phyloP scores from a whole-genome alignment of 768 basidiomycete species.

The Multifurca ochricompacta region DNA sequence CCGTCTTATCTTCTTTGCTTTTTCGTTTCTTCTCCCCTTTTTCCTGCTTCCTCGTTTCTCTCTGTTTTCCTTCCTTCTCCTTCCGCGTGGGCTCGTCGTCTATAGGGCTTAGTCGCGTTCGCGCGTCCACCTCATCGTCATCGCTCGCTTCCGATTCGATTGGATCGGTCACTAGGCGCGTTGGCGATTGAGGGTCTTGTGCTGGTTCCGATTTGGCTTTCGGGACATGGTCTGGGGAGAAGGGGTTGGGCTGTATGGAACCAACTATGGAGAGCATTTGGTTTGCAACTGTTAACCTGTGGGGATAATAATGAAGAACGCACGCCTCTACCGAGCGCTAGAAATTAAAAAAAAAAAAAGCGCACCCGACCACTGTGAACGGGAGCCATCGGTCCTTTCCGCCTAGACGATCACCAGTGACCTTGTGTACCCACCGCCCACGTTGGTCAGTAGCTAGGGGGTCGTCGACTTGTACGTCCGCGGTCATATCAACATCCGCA shows the following conservation, averaged over 20 bases:
- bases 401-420: conserved; percentile 64
- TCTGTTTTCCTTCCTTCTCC: conserved; percentile 15
- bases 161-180: conserved; percentile 7
- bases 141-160: conserved; percentile 22
- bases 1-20: conserved; percentile 22
- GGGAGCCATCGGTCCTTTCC: conserved; percentile 57
- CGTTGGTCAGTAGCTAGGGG: conserved; percentile 36
- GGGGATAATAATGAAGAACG: background rate
- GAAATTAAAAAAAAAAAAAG: conserved; percentile 3
- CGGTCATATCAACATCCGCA: conserved; percentile 11
- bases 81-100: conserved; percentile 24
- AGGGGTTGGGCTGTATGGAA: conserved; percentile 70
- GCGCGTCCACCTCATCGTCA: conserved; percentile 27
- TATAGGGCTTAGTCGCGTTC: conserved; percentile 27
- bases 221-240: conserved; percentile 51
- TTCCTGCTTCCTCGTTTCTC: conserved; percentile 14
- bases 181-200: conserved; percentile 17
- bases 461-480: conserved; percentile 19
- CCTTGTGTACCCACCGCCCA: conserved; percentile 74
- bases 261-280: conserved; percentile 89
- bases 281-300: conserved; percentile 80
- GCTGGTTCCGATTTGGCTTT: conserved; percentile 24
- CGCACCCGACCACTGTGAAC: conserved; percentile 87
- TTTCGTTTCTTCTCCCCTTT: conserved; percentile 20
- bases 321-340: background rate